phyloP scores from a whole-genome alignment of 1,139 yeast species.

The Geotrichum macrosporum region DNA sequence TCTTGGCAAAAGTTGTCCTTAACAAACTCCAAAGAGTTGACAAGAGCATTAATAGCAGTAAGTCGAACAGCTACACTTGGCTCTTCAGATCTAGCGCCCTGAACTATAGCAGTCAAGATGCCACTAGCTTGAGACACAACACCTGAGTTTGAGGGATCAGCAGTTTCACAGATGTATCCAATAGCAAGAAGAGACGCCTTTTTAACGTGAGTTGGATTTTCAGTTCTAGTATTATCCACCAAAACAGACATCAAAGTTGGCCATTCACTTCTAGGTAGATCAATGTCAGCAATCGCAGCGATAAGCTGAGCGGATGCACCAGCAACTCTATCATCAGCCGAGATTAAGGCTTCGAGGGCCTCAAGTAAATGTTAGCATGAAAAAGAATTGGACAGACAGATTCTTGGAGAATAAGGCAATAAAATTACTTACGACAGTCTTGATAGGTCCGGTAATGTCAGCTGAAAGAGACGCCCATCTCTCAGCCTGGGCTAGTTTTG shows the following conservation, averaged over 20 bases:
- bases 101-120: slow-evolving; percentile 89
- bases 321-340: slow-evolving; percentile 75
- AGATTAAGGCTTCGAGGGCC: slow-evolving; percentile 60
- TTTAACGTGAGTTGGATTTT: slow-evolving; percentile 72
- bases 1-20: slow-evolving; percentile 83
- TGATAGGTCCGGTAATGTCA: slow-evolving; percentile 58
- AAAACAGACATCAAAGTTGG: slow-evolving; percentile 75
- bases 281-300: slow-evolving; percentile 94
- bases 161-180: slow-evolving; percentile 93
- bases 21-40: slow-evolving; percentile 86
- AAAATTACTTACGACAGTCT: slow-evolving; percentile 35
- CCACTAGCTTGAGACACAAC: slow-evolving; percentile 85
- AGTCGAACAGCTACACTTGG: slow-evolving; percentile 70
- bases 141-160: slow-evolving; percentile 79
- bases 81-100: slow-evolving; percentile 86
- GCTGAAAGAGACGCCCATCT: slow-evolving; percentile 60
- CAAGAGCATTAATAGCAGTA: slow-evolving; percentile 88
- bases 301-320: slow-evolving; percentile 88
- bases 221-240: slow-evolving; percentile 78
- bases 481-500: slow-evolving; percentile 33
- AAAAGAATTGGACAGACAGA: background rate
- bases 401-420: no score
- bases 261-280: slow-evolving; percentile 86
- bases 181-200: slow-evolving; percentile 82
- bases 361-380: slow-evolving; percentile 12